These are phyloP conservation scores for Microbotryomycetes sp. DNA, from an alignment of 1,284 basidiomycete species.

Conservation along the genomic window DNA sequence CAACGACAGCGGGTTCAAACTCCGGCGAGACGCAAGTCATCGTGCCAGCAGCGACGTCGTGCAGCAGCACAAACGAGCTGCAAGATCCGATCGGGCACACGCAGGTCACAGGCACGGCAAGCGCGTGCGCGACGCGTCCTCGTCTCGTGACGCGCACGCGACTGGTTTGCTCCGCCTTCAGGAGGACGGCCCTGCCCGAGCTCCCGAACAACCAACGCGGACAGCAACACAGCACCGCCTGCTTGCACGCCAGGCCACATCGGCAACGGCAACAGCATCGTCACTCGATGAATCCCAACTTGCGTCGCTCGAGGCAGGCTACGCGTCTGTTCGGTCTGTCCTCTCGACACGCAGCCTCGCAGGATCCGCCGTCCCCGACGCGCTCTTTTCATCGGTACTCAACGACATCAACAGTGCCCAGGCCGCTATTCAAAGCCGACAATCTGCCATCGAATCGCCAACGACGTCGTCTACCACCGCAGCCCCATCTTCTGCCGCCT, in stretches of 20 bases:
- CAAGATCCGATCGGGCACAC: neutral
- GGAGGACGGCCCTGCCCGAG: no score
- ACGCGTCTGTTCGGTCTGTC: neutral
- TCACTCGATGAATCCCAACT: neutral
- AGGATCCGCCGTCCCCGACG: neutral
- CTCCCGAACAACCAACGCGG: neutral
- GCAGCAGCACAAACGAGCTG: neutral
- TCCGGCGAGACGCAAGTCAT: neutral
- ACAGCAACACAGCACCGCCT: neutral
- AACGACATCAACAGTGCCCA: neutral
- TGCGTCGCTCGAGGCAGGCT: neutral
- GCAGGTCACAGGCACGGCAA: neutral
- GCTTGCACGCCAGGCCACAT: neutral
- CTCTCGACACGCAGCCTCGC: neutral
- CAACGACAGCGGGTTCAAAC: neutral
- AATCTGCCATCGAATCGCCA: neutral
- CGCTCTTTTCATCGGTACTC: neutral
- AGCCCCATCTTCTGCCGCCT: neutral
- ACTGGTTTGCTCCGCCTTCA: no score
- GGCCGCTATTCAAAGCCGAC: neutral
- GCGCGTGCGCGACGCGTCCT: neutral
- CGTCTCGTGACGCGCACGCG: neutral
- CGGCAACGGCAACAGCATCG: neutral
- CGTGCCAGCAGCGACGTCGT: neutral
- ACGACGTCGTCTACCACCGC: neutral